Percentiles rank a stretch among this genome's conserved stretches.
Conservation (phyloP, 2,329 filamentous ascomycete species). For the Aspergillus fijiensis region DNA sequence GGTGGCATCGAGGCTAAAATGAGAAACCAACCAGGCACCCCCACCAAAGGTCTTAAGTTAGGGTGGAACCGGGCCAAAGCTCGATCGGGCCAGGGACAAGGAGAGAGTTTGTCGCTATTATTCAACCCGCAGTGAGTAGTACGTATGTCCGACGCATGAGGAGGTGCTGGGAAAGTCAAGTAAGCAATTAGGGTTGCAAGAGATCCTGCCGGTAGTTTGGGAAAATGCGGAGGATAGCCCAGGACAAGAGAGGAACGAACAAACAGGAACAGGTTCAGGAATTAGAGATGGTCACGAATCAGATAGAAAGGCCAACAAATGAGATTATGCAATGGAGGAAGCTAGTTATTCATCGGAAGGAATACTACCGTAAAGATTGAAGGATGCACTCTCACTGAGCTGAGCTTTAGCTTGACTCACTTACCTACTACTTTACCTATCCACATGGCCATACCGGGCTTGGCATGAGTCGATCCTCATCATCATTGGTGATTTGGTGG, state of each 20-base stretch:
- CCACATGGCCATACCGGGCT: constrained; percentile 5
- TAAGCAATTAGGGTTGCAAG: not conserved
- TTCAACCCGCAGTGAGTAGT: not conserved
- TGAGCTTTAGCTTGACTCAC: too few relatives aligned
- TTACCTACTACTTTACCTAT: not conserved
- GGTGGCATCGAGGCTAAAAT: not conserved
- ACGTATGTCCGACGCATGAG: not conserved
- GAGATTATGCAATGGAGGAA: not conserved
- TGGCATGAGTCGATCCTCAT: not conserved
- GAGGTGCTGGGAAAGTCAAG: not conserved
- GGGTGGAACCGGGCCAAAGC: not conserved
- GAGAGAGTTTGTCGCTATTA: not conserved
- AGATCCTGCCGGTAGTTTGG: not conserved
- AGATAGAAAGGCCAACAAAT: not conserved
- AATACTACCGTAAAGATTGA: not conserved
- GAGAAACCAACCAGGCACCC: not conserved
- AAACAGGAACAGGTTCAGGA: not conserved
- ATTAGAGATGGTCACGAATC: not conserved
- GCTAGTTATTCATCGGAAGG: not conserved
- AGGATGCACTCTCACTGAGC: not conserved
- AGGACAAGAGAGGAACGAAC: not conserved
- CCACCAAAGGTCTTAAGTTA: not conserved
- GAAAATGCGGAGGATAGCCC: not conserved
- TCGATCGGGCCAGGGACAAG: not conserved
- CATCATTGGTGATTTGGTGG: not conserved